Percentiles rank a stretch among this genome's conserved stretches.
Evolutionary conservation across 2,329 filamentous ascomycete genomes (phyloP).

Genomic region (Calonectria leucothoes): DNA sequence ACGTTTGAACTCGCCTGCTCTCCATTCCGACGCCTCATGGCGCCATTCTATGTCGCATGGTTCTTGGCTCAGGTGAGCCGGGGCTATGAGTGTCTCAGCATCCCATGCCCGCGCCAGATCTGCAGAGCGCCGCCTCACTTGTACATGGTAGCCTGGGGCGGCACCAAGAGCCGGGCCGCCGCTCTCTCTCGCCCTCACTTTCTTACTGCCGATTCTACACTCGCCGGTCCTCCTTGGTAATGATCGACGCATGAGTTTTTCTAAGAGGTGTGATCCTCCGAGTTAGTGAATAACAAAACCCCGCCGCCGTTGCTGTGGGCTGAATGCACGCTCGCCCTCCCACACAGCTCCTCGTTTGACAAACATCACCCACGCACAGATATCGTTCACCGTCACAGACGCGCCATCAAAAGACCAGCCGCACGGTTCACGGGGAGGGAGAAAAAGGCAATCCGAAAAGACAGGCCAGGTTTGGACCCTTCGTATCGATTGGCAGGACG

Average conservation of each 20-base stretch:
- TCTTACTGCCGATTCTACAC: neutral
- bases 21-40: neutral
- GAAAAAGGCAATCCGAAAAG: neutral
- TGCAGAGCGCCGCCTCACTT: neutral
- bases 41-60: neutral
- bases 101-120: neutral
- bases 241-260: neutral
- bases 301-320: neutral
- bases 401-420: neutral
- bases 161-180: neutral
- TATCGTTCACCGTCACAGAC: neutral
- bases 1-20: neutral
- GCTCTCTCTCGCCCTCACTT: neutral
- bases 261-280: neutral
- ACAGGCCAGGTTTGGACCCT: neutral
- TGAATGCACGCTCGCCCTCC: neutral
- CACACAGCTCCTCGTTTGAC: neutral
- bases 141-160: neutral
- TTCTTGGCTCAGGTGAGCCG: slow-evolving; percentile 1
- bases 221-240: neutral
- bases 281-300: neutral
- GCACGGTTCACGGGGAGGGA: neutral
- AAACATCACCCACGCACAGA: neutral
- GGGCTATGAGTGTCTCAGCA: neutral
- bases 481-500: neutral